Conservation (phyloP, 2,329 filamentous ascomycete species). For the Hypoxylon sp. region DNA sequence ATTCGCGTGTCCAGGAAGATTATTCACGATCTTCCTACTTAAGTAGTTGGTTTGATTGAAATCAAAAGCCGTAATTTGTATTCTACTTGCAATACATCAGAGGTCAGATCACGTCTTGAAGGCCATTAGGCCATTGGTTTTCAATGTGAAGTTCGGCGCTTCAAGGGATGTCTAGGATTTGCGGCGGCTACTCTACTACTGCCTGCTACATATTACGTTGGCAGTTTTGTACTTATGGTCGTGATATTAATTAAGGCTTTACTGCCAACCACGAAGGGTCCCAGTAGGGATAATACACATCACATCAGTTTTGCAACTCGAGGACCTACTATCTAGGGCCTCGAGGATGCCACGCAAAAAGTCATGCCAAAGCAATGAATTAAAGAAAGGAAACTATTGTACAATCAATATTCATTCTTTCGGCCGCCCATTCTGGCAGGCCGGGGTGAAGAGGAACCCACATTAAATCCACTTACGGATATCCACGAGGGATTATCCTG, state of each 20-base stretch:
- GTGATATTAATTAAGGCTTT: background rate
- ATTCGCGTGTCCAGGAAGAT: background rate
- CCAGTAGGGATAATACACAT: background rate
- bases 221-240: constrained; percentile 2
- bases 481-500: background rate
- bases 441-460: too few relatives aligned
- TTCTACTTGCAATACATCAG: background rate
- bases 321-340: background rate
- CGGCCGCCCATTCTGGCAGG: too few relatives aligned
- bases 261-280: background rate
- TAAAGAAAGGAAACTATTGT: too few relatives aligned
- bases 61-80: background rate
- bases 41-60: background rate
- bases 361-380: too few relatives aligned
- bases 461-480: background rate
- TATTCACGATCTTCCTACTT: background rate
- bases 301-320: background rate
- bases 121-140: background rate
- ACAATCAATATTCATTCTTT: too few relatives aligned
- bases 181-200: background rate
- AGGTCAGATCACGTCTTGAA: background rate
- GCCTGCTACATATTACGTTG: background rate
- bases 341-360: too few relatives aligned
- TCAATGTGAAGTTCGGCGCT: background rate
- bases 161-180: background rate